Conservation (phyloP, 768 basidiomycete species). For the Tulasnella sp. region DNA sequence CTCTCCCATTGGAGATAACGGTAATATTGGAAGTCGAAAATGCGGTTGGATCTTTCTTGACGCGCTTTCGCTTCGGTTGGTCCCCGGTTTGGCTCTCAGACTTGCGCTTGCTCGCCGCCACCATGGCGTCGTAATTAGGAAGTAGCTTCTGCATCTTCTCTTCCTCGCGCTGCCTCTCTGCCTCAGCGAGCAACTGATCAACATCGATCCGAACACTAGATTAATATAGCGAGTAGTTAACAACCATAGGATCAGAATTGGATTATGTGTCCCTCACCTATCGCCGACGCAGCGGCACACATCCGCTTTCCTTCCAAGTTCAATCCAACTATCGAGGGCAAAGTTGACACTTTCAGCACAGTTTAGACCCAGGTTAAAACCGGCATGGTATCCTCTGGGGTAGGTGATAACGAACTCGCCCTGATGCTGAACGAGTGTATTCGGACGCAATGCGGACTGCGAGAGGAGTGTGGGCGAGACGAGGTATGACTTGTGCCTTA, state of each 20-base stretch:
- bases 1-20: slow-evolving; percentile 11
- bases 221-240: slow-evolving; percentile 16
- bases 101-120: slow-evolving; percentile 37
- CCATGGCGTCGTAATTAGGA: slow-evolving; percentile 26
- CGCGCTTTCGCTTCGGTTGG: slow-evolving; percentile 17
- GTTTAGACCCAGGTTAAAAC: slow-evolving; percentile 40
- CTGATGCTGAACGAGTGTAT: slow-evolving; percentile 76
- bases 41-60: slow-evolving; percentile 9
- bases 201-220: slow-evolving; percentile 87
- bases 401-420: slow-evolving; percentile 40
- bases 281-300: slow-evolving; percentile 62
- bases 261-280: too few species aligned
- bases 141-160: slow-evolving; percentile 21
- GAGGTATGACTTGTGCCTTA: slow-evolving; percentile 93
- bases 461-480: slow-evolving; percentile 79
- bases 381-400: slow-evolving; percentile 38
- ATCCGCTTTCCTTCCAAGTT: slow-evolving; percentile 71
- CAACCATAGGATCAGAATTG: neutral
- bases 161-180: slow-evolving; percentile 39
- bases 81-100: slow-evolving; percentile 29
- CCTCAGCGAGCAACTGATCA: slow-evolving; percentile 66
- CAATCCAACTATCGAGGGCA: slow-evolving; percentile 43
- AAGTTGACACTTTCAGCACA: slow-evolving; percentile 40
- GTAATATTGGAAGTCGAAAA: neutral
- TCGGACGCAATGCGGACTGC: slow-evolving; percentile 69